Evolutionary conservation across 441 rosid species (phyloP).

Genomic region (Oxalis stricta): DNA sequence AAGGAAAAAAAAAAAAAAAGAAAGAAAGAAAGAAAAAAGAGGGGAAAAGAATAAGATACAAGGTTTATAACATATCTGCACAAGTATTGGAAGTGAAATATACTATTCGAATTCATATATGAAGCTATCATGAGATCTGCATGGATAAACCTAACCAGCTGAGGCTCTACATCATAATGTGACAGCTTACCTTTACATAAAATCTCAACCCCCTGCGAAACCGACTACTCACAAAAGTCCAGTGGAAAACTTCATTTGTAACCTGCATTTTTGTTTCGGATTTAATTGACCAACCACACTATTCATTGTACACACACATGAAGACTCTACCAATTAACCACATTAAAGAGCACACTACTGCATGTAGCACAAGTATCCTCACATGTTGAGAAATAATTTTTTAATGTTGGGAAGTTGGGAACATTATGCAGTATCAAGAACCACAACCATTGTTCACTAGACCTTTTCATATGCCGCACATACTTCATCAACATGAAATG

Average conservation of each 20-base stretch:
- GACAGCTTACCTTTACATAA: conserved; percentile 34
- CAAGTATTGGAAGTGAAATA: conserved; percentile 5
- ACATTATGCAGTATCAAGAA: background rate
- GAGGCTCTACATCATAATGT: conserved; percentile 13
- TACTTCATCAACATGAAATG: background rate
- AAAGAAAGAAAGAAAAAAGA: conserved; percentile 1
- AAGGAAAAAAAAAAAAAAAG: background rate
- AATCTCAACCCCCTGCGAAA: conserved; percentile 27
- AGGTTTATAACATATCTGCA: conserved; percentile 2
- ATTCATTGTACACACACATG: conserved; percentile 19
- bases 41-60: conserved; percentile 17
- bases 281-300: conserved; percentile 33
- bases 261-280: conserved; percentile 53
- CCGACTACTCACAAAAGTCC: conserved; percentile 36
- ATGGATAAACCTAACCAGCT: conserved; percentile 11
- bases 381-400: conserved; percentile 1
- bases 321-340: conserved; percentile 17
- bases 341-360: conserved; percentile 7
- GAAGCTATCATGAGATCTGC: conserved; percentile 4
- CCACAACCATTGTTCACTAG: background rate
- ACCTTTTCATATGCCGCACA: background rate
- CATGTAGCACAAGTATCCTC: conserved; percentile 6
- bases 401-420: conserved; percentile 1
- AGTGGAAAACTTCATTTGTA: conserved; percentile 23
- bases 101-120: conserved; percentile 9